These are phyloP conservation scores for Neurospora sp. DNA, from an alignment of 495 filamentous ascomycete genomes.

Conservation along the genomic window DNA sequence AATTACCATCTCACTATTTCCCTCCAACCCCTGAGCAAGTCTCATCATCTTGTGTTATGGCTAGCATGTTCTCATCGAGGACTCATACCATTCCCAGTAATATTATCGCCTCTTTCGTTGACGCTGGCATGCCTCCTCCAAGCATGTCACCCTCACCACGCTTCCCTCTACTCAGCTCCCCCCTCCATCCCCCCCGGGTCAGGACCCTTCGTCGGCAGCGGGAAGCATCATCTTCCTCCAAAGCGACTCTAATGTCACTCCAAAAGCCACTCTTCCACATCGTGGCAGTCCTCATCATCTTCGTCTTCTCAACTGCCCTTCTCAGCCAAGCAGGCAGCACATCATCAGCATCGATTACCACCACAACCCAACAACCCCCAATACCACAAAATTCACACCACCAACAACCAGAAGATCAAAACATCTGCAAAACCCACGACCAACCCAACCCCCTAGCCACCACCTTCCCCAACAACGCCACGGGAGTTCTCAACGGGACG, in stretches of 20 bases:
- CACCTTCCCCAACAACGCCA: slow-evolving; percentile 27
- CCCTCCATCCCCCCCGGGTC: slow-evolving; percentile 9
- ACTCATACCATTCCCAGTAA: slow-evolving; percentile 3
- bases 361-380: background rate
- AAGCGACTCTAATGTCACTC: slow-evolving; percentile 12
- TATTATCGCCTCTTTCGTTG: background rate
- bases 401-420: background rate
- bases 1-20: background rate
- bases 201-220: slow-evolving; percentile 8
- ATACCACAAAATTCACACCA: background rate
- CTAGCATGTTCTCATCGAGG: slow-evolving; percentile 5
- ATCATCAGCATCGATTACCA: background rate
- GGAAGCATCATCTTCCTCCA: slow-evolving; percentile 6
- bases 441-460: slow-evolving; percentile 25
- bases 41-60: slow-evolving; percentile 2
- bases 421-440: slow-evolving; percentile 26
- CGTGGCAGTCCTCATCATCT: slow-evolving; percentile 9
- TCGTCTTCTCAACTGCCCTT: slow-evolving; percentile 13
- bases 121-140: slow-evolving; percentile 14
- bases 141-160: slow-evolving; percentile 20
- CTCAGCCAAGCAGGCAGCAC: slow-evolving; percentile 6
- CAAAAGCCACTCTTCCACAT: slow-evolving; percentile 14
- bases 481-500: slow-evolving; percentile 28
- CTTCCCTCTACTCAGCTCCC: slow-evolving; percentile 12
- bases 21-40: background rate